Evolutionary conservation across 352 stramenopile species (phyloP).

Genomic region (Globisporangium cederbergense): DNA sequence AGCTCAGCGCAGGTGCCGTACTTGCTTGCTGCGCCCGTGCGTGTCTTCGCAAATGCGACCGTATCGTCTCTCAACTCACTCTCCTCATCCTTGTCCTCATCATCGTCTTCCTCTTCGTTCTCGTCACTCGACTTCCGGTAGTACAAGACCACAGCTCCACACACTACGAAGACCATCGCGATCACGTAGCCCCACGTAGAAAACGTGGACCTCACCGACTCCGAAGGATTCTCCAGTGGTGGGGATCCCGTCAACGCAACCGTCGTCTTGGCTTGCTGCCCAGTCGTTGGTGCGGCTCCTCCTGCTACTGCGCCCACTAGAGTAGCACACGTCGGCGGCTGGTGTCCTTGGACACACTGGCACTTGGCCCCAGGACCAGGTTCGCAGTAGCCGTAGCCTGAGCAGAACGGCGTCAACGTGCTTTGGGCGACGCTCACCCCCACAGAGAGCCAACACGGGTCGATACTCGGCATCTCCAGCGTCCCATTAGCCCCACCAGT

Average conservation of each 20-base stretch:
- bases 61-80: not conserved
- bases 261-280: not conserved
- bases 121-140: constrained; percentile 1
- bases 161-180: constrained; percentile 3
- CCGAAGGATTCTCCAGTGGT: not conserved
- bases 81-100: no score
- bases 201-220: not conserved
- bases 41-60: not conserved
- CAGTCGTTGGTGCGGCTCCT: not conserved
- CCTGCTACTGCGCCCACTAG: not conserved
- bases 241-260: not conserved
- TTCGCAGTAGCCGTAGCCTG: constrained; percentile 17
- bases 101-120: not conserved
- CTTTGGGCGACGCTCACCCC: constrained; percentile 9
- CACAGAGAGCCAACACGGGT: constrained; percentile 13
- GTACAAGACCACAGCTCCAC: not conserved
- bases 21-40: no score
- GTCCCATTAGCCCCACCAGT: not conserved
- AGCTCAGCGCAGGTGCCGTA: not conserved
- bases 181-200: not conserved
- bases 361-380: constrained; percentile 3
- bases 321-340: constrained; percentile 2
- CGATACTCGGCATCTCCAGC: not conserved
- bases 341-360: constrained; percentile 1
- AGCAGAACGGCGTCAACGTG: constrained; percentile 21